Evolutionary conservation across 345 rosid genomes (phyloP).

Genomic region (Salix koriyanagi): DNA sequence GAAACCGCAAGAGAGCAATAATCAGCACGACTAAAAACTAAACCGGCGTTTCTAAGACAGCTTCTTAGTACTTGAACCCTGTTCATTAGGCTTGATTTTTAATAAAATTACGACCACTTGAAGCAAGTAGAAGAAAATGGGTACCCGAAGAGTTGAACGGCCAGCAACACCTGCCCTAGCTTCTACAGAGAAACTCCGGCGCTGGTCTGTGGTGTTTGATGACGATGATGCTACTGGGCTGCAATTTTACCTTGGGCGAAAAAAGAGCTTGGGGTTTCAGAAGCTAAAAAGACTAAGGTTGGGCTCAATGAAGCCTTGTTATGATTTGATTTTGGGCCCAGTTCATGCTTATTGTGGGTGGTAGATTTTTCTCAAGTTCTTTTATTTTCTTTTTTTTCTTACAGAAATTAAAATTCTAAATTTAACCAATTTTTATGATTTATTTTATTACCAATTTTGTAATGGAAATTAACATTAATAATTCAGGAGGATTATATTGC

Average conservation of each 20-base stretch:
- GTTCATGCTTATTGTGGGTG: not conserved
- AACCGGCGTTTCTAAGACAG: slow-evolving; percentile 17
- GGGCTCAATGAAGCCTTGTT: not conserved
- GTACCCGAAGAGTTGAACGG: not conserved
- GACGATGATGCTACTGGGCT: not conserved
- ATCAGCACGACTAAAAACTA: slow-evolving; percentile 17
- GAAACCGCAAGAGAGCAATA: slow-evolving; percentile 11
- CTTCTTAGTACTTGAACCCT: slow-evolving; percentile 31
- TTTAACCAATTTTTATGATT: too few species aligned
- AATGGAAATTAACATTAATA: too few species aligned
- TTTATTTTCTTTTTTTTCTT: too few species aligned
- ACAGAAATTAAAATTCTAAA: too few species aligned
- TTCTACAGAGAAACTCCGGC: not conserved
- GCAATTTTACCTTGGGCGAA: not conserved
- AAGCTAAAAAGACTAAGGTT: not conserved
- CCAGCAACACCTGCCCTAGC: not conserved
- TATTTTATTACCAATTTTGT: too few species aligned
- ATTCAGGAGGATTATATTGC: too few species aligned
- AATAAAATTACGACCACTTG: too few species aligned
- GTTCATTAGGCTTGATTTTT: not conserved
- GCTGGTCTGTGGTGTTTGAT: not conserved
- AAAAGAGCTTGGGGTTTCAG: not conserved
- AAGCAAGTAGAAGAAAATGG: not conserved
- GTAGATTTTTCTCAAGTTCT: too few species aligned
- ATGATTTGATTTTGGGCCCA: not conserved